Evolutionary conservation across 768 basidiomycete species (phyloP).

Genomic region (Mycena olivaceomarginata): DNA sequence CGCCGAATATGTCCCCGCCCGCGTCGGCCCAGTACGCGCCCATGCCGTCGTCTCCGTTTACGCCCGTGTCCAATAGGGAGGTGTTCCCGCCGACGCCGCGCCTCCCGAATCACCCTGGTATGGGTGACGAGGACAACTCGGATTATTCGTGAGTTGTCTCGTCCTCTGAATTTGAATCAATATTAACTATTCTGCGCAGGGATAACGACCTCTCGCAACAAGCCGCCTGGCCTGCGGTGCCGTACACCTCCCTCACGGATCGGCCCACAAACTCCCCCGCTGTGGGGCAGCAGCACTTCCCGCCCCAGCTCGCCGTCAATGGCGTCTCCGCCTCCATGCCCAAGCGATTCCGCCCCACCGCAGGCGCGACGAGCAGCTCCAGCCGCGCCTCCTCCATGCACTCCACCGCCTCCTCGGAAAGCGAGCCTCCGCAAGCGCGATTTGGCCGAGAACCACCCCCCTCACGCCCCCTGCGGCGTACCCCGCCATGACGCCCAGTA

Average conservation of each 20-base stretch:
- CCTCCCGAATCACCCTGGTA: conserved; percentile 56
- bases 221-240: conserved; percentile 66
- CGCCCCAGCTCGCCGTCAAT: conserved; percentile 80
- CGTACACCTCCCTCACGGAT: conserved; percentile 59
- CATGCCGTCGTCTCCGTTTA: conserved; percentile 21
- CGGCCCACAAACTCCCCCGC: conserved; percentile 34
- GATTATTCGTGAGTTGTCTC: conserved; percentile 32
- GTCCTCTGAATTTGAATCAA: not conserved
- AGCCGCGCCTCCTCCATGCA: conserved; percentile 18
- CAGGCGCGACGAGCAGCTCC: not conserved
- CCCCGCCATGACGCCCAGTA: conserved; percentile 57
- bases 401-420: conserved; percentile 61
- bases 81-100: conserved; percentile 61
- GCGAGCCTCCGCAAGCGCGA: conserved; percentile 68
- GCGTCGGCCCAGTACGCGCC: conserved; percentile 43
- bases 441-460: conserved; percentile 69
- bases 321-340: conserved; percentile 80
- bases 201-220: conserved; percentile 44
- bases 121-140: conserved; percentile 23
- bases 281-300: conserved; percentile 64
- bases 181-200: not conserved
- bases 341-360: conserved; percentile 60
- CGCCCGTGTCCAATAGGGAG: conserved; percentile 49
- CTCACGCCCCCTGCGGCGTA: conserved; percentile 54
- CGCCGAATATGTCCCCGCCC: conserved; percentile 57